Base-by-base conservation (phyloP, 768 basidiomycete species). In the Podaxis rugospora region DNA sequence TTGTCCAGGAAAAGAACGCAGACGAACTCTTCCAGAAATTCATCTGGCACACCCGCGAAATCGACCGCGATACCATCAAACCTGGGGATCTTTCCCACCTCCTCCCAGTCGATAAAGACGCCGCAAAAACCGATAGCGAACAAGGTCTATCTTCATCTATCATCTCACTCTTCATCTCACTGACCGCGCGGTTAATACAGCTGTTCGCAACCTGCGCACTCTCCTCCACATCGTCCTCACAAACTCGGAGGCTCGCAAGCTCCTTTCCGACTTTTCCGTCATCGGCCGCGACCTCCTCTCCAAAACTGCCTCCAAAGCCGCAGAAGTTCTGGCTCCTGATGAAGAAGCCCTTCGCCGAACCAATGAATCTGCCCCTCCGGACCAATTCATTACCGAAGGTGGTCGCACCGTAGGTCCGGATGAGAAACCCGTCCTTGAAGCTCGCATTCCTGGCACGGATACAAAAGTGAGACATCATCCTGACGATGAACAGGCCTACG, bases 21-120 rank as follows among this genome's bases (percentile, higher is more conserved):
- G 95, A 96, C 66, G 94, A 98, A 75, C 81, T 98, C 42, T 80
- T 97, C 71, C 96, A 98, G 74, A 88, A 91, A 67, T 95, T 96
- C 66, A 73, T 95, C 42, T 95, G 89, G 89, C 83, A 87, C 62
- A 92, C 91, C 1, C 76, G 82, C 36, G 82, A 83, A 39, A 75
- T 87, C 18, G 78, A 78, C 11, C 64, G 61, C 0, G 68, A 71
- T 0, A 37, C 16, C 5, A 9, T 71, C 18, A 59, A 63, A 1
- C 65, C 66, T 55, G 67, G 79, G 44, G 76, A 70, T 7, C 63
- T 66, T 60, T 32, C 65, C 74, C 58, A 72, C 11, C 65, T 61
- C 1, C 50, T 64, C 1, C 81, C 84, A n/a, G 77, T 84, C n/a
- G 80, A 82, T 62, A 78, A 79, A 62, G 76, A 78, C 1, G 89